phyloP scores from a whole-genome alignment of 2,329 filamentous ascomycete genomes.

The Aspergillus sojae region DNA sequence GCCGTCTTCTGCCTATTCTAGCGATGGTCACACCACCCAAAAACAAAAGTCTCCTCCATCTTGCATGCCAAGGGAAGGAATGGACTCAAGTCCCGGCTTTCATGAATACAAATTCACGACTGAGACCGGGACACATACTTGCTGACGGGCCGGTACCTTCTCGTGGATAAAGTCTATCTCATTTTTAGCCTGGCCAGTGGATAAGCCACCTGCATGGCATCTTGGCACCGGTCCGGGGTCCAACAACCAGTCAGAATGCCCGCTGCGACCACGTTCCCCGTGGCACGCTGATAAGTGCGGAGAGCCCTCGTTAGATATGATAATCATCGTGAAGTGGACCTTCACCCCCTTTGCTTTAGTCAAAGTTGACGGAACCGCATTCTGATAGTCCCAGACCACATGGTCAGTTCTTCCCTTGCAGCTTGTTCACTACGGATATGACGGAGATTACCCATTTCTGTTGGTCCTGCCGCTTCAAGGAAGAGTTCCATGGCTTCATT shows the following conservation, averaged over 20 bases:
- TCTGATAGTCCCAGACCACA: too few species aligned
- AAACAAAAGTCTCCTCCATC: background rate
- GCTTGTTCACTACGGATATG: too few species aligned
- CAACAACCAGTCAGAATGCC: background rate
- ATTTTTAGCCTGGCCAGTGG: background rate
- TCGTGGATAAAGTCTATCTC: conserved; percentile 2
- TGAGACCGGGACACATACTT: too few species aligned
- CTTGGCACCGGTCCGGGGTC: background rate
- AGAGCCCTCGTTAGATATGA: background rate
- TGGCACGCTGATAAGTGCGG: background rate
- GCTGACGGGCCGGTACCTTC: too few species aligned
- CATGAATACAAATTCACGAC: too few species aligned
- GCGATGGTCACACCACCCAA: background rate
- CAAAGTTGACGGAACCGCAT: too few species aligned
- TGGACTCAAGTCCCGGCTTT: background rate
- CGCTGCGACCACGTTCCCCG: conserved; percentile 8
- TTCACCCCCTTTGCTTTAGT: too few species aligned
- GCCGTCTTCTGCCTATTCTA: background rate
- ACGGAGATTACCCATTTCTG: too few species aligned
- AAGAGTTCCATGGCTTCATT: background rate
- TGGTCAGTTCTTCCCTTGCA: too few species aligned
- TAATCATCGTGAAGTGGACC: background rate
- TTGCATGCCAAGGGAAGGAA: background rate
- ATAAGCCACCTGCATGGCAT: background rate
- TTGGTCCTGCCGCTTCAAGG: background rate